Percentiles rank a stretch among this genome's conserved stretches.
Conservation (phyloP, 1,139 yeast genomes). For the Yamadazyma sp. region DNA sequence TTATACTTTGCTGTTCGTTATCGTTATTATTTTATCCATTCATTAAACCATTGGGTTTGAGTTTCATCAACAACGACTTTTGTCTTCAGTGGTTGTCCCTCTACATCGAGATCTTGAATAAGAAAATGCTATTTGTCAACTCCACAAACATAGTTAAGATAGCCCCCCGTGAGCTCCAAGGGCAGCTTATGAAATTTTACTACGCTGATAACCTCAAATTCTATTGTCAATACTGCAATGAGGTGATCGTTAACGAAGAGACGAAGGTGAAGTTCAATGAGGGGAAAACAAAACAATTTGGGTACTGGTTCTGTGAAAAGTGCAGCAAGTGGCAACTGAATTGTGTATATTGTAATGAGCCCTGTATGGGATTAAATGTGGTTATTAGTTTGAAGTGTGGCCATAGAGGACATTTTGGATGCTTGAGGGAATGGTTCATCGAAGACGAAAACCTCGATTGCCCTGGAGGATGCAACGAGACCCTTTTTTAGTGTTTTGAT, state of each 20-base stretch:
- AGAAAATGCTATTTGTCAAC: constrained; percentile 52
- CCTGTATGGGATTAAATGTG: constrained; percentile 71
- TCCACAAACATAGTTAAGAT: constrained; percentile 59
- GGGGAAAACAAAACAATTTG: constrained; percentile 34
- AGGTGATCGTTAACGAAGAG: constrained; percentile 63
- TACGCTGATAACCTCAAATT: constrained; percentile 24
- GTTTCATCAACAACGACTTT: constrained; percentile 20
- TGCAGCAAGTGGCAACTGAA: constrained; percentile 62
- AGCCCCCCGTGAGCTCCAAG: constrained; percentile 41
- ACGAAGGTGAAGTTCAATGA: constrained; percentile 35
- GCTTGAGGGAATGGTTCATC: constrained; percentile 77
- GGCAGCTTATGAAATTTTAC: constrained; percentile 12
- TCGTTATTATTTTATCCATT: constrained; percentile 51
- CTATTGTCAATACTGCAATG: constrained; percentile 68
- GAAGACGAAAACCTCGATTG: constrained; percentile 66
- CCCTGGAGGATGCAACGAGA: constrained; percentile 69
- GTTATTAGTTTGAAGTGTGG: constrained; percentile 75
- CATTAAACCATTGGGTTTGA: constrained; percentile 16
- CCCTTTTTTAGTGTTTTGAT: background rate
- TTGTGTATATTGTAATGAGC: constrained; percentile 80
- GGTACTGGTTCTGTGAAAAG: constrained; percentile 83
- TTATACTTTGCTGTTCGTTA: constrained; percentile 61
- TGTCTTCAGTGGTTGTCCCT: constrained; percentile 57
- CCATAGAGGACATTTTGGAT: constrained; percentile 82
- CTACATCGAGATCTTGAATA: constrained; percentile 58